phyloP scores from a whole-genome alignment of 116 monocot species.

The Posidonia oceanica region DNA sequence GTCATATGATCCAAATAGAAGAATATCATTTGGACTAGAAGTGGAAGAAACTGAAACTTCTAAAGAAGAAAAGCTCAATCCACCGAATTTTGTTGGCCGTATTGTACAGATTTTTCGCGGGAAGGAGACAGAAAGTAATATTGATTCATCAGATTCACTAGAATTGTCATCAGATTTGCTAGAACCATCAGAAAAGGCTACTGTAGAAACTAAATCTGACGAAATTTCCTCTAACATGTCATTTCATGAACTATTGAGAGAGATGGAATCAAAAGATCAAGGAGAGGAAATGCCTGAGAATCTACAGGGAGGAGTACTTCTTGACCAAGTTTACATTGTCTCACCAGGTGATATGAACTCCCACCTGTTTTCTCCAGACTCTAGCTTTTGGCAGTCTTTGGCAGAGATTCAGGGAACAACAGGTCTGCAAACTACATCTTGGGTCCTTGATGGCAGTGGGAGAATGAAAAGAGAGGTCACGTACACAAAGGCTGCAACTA shows the following conservation, averaged over 20 bases:
- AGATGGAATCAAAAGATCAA: slow-evolving; percentile 50
- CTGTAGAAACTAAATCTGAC: slow-evolving; percentile 11
- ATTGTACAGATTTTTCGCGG: slow-evolving; percentile 36
- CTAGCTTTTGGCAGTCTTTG: slow-evolving; percentile 48
- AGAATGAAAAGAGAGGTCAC: slow-evolving; percentile 65
- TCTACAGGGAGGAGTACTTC: slow-evolving; percentile 69
- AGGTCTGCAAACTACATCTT: slow-evolving; percentile 33
- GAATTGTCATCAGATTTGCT: background rate
- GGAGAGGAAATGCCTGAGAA: slow-evolving; percentile 55
- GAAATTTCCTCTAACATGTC: slow-evolving; percentile 22
- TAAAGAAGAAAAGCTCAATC: slow-evolving; percentile 38
- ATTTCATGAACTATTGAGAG: slow-evolving; percentile 68
- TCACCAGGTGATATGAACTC: slow-evolving; percentile 56
- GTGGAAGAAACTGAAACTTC: slow-evolving; percentile 25
- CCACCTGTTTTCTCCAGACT: slow-evolving; percentile 66
- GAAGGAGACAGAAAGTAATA: slow-evolving; percentile 31
- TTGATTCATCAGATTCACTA: slow-evolving; percentile 9
- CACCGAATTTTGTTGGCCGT: slow-evolving; percentile 36
- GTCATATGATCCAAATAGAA: slow-evolving; percentile 20
- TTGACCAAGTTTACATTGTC: slow-evolving; percentile 63
- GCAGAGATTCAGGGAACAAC: slow-evolving; percentile 77
- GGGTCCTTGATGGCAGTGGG: slow-evolving; percentile 58
- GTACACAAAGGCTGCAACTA: slow-evolving; percentile 76
- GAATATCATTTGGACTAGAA: slow-evolving; percentile 15
- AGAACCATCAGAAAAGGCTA: slow-evolving; percentile 16